Conservation (phyloP, 768 basidiomycete species). For the Pleurotus djamor region DNA sequence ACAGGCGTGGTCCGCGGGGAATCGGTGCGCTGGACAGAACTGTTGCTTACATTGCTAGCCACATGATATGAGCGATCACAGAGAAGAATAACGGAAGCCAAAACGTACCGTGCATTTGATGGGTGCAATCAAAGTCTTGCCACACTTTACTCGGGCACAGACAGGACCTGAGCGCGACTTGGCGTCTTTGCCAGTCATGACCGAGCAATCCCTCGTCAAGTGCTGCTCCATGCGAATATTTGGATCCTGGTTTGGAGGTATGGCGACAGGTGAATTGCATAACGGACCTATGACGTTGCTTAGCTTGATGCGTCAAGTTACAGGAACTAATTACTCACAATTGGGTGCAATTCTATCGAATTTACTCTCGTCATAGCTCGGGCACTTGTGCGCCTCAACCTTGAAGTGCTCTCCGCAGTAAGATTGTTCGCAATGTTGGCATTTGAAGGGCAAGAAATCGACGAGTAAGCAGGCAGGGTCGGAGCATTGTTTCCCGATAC, state of each 20-base stretch:
- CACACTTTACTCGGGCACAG: slow-evolving; percentile 63
- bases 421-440: slow-evolving; percentile 67
- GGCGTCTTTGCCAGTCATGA: slow-evolving; percentile 59
- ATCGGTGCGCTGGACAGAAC: slow-evolving; percentile 80
- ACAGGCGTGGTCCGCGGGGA: slow-evolving; percentile 72
- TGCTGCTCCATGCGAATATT: slow-evolving; percentile 82
- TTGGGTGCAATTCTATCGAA: slow-evolving; percentile 75
- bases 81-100: not conserved
- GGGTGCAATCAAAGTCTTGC: slow-evolving; percentile 71
- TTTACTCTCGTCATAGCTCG: slow-evolving; percentile 67
- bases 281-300: slow-evolving; percentile 53
- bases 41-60: slow-evolving; percentile 65
- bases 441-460: slow-evolving; percentile 87
- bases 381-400: slow-evolving; percentile 64
- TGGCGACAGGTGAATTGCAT: slow-evolving; percentile 72
- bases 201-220: slow-evolving; percentile 61
- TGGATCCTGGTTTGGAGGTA: slow-evolving; percentile 77
- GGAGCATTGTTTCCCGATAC: slow-evolving; percentile 72
- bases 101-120: slow-evolving; percentile 71
- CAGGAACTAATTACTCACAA: slow-evolving; percentile 39
- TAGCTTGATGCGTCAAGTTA: no score
- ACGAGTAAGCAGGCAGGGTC: slow-evolving; percentile 63
- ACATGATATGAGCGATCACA: not conserved
- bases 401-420: slow-evolving; percentile 84
- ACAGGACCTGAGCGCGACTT: slow-evolving; percentile 47